Evolutionary conservation across 2,329 filamentous ascomycete genomes (phyloP), one percentile per base, ranked within the genome.

Genomic region (Aspergillus hiratsukae): DNA sequence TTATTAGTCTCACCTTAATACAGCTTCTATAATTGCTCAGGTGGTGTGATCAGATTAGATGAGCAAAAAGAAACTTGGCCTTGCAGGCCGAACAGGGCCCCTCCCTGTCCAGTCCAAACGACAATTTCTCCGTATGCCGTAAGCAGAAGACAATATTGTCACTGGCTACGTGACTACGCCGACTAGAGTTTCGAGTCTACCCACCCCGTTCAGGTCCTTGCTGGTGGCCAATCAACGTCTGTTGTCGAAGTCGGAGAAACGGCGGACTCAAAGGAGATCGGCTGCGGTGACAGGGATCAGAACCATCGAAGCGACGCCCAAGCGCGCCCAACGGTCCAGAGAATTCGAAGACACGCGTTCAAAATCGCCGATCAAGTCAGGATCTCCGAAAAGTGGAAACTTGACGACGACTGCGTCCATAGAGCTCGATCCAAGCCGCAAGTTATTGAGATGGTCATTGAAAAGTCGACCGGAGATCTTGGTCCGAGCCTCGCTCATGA

Each of bases 31-130:
- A 46, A 7, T 11, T 14, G 21, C 8, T 5, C 19, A 23, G 43
- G 21, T 46, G 43, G 43, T 45, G 43, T 48, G 41, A 50, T 51
- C 46, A 48, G 27, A 53, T 23, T 23, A 53, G 52, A 54, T 48
- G 51, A 49, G 51, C 55, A 40, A 25, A 35, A 45, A 27, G 37
- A 35, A 35, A 35, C 11, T 35, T 49, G 23, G 43, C 48, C 52
- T 54, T 57, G 57, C 54, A 61, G 46, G 21, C 48, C 37, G 53
- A 58, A 52, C 58, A 52, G 57, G 59, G 58, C 59, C 43, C 29
- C 41, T 54, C 64, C 64, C 53, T 66, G 64, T 57, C 52, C 52
- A 48, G 56, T 53, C 40, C 51, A 43, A 55, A 63, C 54, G 48
- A 29, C 29, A 48, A 55, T 60, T 49, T 52, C 54, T 37, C 52